Evolutionary conservation across 2,329 filamentous ascomycete genomes (phyloP), one percentile per base, ranked within the genome.

Genomic region (Diaporthe capsici): DNA sequence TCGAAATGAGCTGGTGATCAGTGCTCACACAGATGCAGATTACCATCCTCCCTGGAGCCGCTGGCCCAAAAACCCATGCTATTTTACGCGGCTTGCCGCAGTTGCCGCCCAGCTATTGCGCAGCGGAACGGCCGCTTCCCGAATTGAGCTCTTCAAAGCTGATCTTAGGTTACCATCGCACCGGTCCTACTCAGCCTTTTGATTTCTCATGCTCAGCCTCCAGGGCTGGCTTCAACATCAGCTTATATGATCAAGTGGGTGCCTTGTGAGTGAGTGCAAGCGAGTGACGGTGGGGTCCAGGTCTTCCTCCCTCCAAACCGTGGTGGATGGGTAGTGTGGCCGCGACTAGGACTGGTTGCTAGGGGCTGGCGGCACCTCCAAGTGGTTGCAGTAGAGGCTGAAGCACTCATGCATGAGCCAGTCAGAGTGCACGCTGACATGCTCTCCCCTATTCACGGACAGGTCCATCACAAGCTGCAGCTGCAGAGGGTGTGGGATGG

Each of bases 1-100:
- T 63, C 74, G 61, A 76, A 70, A 74, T 76, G 72, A 76, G 74
- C 75, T 71, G 72, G 60, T 76, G 75, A 72, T 71, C 72, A 72
- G 67, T 75, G 75, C 72, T 72, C 74, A 67, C 58, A 31, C 65
- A 70, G 47, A 47, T 51, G 75, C 75, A 68, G 71, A 73, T 74
- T 74, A 44, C 67, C 72, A 34, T 73, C 17, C 25, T 47, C 31
- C 20, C 25, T 58, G 37, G 49, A 73, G 72, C 61, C 58, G 51
- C 74, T 67, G 42, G 63, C 25, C 51, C 60, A 28, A 49, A 57
- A 47, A 39, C 22, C 47, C 31, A 55, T 63, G n/a, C 44, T 39
- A 28, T 37, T 57, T 49, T 49, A 61, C 25, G 31, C 51, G 60
- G 47, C 44, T 53, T 55, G 49, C 71, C 71, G 71, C 71, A 73